phyloP scores from a whole-genome alignment of 495 filamentous ascomycete genomes.

The Sabuloglossum arenarium region DNA sequence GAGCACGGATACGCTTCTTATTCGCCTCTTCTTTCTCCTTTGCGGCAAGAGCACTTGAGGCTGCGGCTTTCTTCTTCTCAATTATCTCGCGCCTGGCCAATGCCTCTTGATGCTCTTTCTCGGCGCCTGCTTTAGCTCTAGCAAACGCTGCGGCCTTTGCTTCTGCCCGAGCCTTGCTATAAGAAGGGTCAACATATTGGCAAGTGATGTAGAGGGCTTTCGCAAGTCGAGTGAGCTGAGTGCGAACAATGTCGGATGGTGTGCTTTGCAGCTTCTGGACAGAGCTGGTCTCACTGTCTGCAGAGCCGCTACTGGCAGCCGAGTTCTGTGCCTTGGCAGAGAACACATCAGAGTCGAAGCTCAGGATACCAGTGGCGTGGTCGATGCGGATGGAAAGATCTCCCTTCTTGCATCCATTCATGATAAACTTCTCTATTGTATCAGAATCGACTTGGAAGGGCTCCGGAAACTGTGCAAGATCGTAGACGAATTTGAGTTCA shows the following conservation, averaged over 20 bases:
- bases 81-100: conserved; percentile 77
- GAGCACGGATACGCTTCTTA: conserved; percentile 59
- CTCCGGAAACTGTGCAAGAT: conserved; percentile 87
- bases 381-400: conserved; percentile 92
- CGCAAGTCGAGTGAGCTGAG: conserved; percentile 77
- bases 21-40: conserved; percentile 86
- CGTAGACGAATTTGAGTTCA: conserved; percentile 80
- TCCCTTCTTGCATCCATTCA: conserved; percentile 99
- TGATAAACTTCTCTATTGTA: conserved; percentile 99
- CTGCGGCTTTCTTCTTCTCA: conserved; percentile 88
- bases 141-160: conserved; percentile 62
- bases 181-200: conserved; percentile 80
- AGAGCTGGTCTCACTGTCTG: conserved; percentile 64
- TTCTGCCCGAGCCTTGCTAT: conserved; percentile 55
- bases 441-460: conserved; percentile 82
- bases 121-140: conserved; percentile 65
- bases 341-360: conserved; percentile 96
- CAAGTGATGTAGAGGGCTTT: conserved; percentile 83
- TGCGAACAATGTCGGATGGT: conserved; percentile 90
- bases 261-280: conserved; percentile 94
- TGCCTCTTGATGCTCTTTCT: conserved; percentile 79
- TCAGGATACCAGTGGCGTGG: conserved; percentile 81
- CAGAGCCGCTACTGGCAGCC: conserved; percentile 41
- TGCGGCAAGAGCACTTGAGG: conserved; percentile 59
- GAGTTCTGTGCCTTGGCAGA: conserved; percentile 81